A percentile compares a stretch with the other conserved stretches of the same genome.
Evolutionary conservation across 2,329 filamentous ascomycete genomes (phyloP).

Genomic region (Fusarium succisae): DNA sequence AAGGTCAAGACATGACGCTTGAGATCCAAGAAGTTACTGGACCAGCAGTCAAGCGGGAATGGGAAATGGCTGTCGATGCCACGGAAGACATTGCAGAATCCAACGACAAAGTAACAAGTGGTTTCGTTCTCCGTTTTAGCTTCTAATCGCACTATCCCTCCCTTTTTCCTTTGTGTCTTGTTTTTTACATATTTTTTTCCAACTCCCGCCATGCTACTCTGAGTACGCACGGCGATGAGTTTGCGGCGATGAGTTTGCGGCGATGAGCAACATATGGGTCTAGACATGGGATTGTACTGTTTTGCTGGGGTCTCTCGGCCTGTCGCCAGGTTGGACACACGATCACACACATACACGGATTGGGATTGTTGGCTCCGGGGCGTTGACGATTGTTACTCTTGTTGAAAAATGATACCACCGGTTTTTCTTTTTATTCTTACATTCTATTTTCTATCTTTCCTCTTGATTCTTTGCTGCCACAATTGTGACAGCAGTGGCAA

Average conservation of each 20-base stretch:
- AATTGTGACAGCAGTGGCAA: constrained; percentile 4
- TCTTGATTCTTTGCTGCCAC: constrained; percentile 12
- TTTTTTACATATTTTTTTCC: neutral
- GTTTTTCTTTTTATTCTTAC: constrained; percentile 17
- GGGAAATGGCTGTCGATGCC: constrained; percentile 69
- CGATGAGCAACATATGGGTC: constrained; percentile 26
- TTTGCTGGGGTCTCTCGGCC: constrained; percentile 35
- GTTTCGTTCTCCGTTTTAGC: constrained; percentile 57
- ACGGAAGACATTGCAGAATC: constrained; percentile 44
- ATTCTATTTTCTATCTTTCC: constrained; percentile 1
- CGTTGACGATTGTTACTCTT: constrained; percentile 38
- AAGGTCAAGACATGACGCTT: constrained; percentile 91
- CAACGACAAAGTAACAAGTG: constrained; percentile 38
- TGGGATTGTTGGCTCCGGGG: constrained; percentile 36
- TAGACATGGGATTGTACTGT: constrained; percentile 39
- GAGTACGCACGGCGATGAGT: constrained; percentile 9
- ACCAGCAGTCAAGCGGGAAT: constrained; percentile 61
- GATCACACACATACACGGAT: constrained; percentile 37
- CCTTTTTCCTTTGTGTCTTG: neutral
- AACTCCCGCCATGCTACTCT: neutral
- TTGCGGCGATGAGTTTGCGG: constrained; percentile 26
- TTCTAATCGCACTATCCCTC: constrained; percentile 49
- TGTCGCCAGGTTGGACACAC: constrained; percentile 40
- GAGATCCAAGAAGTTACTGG: constrained; percentile 66
- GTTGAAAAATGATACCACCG: constrained; percentile 44